phyloP scores from a whole-genome alignment of 768 basidiomycete genomes.

The Auricularia heimuer region DNA sequence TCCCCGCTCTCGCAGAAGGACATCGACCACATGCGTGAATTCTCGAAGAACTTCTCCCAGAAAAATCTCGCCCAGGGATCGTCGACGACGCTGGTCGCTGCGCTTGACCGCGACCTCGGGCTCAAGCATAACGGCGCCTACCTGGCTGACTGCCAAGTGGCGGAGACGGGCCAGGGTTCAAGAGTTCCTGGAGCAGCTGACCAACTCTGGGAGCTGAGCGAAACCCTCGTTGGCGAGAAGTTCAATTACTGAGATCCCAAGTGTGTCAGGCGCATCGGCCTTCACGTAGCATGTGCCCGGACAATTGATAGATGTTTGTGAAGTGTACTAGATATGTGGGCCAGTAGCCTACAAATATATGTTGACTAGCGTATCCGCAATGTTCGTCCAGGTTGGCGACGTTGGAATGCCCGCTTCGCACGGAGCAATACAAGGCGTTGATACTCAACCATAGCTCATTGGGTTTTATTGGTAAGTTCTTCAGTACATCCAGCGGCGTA shows the following conservation, averaged over 20 bases:
- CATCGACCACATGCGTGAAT: background rate
- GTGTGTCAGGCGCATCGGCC: too few relatives aligned
- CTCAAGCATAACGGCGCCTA: background rate
- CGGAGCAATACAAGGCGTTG: too few relatives aligned
- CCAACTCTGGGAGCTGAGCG: background rate
- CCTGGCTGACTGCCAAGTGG: background rate
- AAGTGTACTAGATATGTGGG: too few relatives aligned
- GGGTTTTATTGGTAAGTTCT: too few relatives aligned
- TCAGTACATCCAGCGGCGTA: slow-evolving; percentile 4
- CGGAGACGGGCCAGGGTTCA: background rate
- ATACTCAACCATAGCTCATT: too few relatives aligned
- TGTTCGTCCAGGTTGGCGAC: too few relatives aligned
- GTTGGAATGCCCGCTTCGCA: too few relatives aligned
- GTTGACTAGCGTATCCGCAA: too few relatives aligned
- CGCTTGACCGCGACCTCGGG: background rate
- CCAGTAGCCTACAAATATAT: too few relatives aligned
- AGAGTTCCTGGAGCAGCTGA: background rate
- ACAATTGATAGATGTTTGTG: too few relatives aligned
- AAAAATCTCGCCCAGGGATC: background rate
- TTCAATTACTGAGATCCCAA: background rate
- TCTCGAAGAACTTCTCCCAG: background rate
- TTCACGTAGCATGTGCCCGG: too few relatives aligned
- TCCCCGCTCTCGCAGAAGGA: background rate
- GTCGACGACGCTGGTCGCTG: background rate
- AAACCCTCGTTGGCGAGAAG: background rate